These are phyloP conservation scores for Mycena leptocephala DNA, from an alignment of 768 basidiomycete species.

Conservation along the genomic window DNA sequence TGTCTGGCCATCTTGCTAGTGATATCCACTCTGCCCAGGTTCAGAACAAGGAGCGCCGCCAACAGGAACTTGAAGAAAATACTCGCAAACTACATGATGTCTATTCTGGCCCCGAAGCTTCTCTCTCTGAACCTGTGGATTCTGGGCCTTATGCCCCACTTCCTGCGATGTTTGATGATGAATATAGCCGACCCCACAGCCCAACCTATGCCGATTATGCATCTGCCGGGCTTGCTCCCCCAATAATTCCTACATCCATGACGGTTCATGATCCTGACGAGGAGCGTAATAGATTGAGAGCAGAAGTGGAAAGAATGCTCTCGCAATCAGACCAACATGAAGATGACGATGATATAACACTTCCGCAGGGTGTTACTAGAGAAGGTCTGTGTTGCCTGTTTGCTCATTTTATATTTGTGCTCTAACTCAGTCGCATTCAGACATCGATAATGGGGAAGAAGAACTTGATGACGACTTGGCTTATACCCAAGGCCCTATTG, in stretches of 20 bases:
- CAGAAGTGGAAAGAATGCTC: background rate
- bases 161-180: background rate
- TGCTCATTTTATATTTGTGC: background rate
- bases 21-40: background rate
- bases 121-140: background rate
- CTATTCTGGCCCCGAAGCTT: background rate
- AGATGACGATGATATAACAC: background rate
- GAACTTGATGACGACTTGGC: background rate
- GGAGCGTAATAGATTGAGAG: background rate
- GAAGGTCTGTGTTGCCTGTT: background rate
- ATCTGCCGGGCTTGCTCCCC: background rate
- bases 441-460: background rate
- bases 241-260: background rate
- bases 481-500: background rate
- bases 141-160: background rate
- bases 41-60: background rate
- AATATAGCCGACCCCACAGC: background rate
- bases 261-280: background rate
- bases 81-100: background rate
- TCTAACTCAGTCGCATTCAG: background rate
- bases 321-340: background rate
- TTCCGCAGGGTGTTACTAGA: background rate
- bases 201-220: background rate
- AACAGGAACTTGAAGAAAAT: background rate
- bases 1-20: background rate